phyloP scores from a whole-genome alignment of 192 early-diverging fungal genomes.

The Coemansia sp. region DNA sequence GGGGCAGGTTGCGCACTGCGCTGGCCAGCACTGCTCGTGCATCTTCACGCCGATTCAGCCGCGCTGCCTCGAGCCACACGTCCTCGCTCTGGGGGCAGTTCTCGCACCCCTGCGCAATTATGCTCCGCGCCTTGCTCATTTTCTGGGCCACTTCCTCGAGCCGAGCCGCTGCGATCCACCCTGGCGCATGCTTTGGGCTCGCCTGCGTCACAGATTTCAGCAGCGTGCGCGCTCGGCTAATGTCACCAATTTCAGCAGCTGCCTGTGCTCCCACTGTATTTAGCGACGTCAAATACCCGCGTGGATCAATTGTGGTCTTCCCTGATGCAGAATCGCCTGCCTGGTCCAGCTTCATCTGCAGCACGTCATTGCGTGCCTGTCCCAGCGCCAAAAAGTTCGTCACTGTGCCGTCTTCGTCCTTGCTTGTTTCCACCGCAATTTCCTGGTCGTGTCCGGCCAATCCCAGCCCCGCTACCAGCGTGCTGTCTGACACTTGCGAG shows the following conservation, averaged over 20 bases:
- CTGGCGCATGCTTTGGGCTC: slow-evolving; percentile 94
- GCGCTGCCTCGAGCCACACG: slow-evolving; percentile 94
- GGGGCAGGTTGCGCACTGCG: slow-evolving; percentile 85
- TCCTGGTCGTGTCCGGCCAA: slow-evolving; percentile 48
- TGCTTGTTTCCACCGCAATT: slow-evolving; percentile 57
- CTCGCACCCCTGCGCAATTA: slow-evolving; percentile 90
- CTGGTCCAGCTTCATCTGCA: slow-evolving; percentile 89
- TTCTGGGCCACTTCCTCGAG: slow-evolving; percentile 93
- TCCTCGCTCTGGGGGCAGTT: slow-evolving; percentile 94
- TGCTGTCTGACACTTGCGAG: slow-evolving; percentile 63
- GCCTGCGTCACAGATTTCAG: slow-evolving; percentile 87
- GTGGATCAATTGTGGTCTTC: slow-evolving; percentile 88
- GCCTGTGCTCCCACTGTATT: slow-evolving; percentile 77
- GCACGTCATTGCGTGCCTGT: slow-evolving; percentile 86
- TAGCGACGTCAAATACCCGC: slow-evolving; percentile 94
- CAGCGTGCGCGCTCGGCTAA: slow-evolving; percentile 86
- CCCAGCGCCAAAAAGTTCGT: slow-evolving; percentile 86
- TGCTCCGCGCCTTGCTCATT: slow-evolving; percentile 72
- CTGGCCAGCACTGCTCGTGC: slow-evolving; percentile 90
- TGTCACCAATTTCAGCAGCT: slow-evolving; percentile 73
- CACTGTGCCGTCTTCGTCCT: slow-evolving; percentile 56
- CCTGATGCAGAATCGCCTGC: slow-evolving; percentile 85
- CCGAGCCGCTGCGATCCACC: slow-evolving; percentile 97
- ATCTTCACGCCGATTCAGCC: slow-evolving; percentile 78
- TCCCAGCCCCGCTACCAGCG: slow-evolving; percentile 46